Evolutionary conservation across 371 early-diverging fungal species (phyloP), one percentile per base, ranked within the genome.

Genomic region (Mucor mucedo): DNA sequence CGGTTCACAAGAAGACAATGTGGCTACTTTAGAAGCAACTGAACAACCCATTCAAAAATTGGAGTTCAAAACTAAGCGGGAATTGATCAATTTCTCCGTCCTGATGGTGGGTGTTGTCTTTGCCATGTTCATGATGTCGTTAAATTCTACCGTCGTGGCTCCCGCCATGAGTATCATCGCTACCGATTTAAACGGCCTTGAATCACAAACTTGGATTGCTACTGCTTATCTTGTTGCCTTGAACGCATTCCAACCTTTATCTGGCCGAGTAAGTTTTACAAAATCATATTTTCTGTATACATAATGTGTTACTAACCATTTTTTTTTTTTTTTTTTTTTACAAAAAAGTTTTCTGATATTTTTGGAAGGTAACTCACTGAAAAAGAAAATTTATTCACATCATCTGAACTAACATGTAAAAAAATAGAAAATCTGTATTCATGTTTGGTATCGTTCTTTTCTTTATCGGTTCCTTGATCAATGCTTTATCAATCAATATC

Each of bases 71-170:
- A 55, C 63, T 39, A 62, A n/a, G 47, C 39, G 27, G 21, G 63
- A 62, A 41, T 16, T 27, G 7, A 14, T 60, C 27, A 29, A 62
- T 41, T 67, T 62, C 38, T 11, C 48, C 2, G 6, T 72, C 9
- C 35, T 77, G 6, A 60, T 68, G 16, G 14, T 62, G 44, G 76
- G 75, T 50, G 54, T 77, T 27, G 33, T 68, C 4, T 40, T 89
- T 60, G 80, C 83, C 16, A 81, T 89, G 65, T 91, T 94, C 69
- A 84, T 92, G 73, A 87, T 90, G 8, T 89, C 89, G 29, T 76
- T 93, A 38, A 92, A 92, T 65, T 82, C 85, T 35, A 92, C 92
- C 1, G 88, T 93, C 32, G 84, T 94, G 33, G 90, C 93, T 3
- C 90, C 68, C 50, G 68, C 88, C 14, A 71, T 91, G 21, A 84